Evolutionary conservation across 106 monocot species (phyloP), one percentile per base, ranked within the genome.

Genomic region (Dioscorea zingiberensis): DNA sequence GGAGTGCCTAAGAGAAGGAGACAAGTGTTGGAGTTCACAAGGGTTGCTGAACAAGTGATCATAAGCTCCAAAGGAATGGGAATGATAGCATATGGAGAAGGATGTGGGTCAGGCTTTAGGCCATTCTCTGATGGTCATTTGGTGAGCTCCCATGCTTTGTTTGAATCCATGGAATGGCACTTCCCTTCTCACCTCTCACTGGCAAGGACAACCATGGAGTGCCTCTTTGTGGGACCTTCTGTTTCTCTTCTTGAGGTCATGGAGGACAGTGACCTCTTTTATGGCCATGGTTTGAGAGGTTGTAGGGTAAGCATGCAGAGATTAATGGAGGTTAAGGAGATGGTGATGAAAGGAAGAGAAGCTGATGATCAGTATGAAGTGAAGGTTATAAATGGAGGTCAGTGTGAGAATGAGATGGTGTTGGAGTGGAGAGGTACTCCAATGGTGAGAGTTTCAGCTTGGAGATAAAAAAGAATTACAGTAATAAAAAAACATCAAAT

Each of bases 111-210:
- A 18, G 48, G 49, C 13, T 14, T 48, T 24, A 8, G 14, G 61
- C 32, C 48, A 23, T 62, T 61, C 47, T 71, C 56, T 30, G 62
- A 71, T 51, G 71, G 28, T 2, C 62, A 62, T 71, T 30, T 70
- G 60, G 19, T 61, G 48, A 47, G 60, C 10, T 70, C 70, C 21
- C 70, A 70, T 49, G 59, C 70, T 18, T 55, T 70, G 70, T 61
- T 70, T 27, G 60, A 70, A 48, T 60, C 70, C 4, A 27, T 70
- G 70, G 70, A 70, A 60, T 70, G 70, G 60, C 70, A 70, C 25
- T 70, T 70, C 48, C 48, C 59, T 18, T 28, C 59, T 9, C 44
- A 60, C 4, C 27, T 70, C 16, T 60, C 70, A n/a, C 46, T 60
- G 13, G 70, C 70, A 47, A 59, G 70, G 21, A 51, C 70, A 18